These are phyloP conservation scores for Pseudonitzschia multistriata DNA, from an alignment of 108 stramenopile genomes.

Conservation along the genomic window DNA sequence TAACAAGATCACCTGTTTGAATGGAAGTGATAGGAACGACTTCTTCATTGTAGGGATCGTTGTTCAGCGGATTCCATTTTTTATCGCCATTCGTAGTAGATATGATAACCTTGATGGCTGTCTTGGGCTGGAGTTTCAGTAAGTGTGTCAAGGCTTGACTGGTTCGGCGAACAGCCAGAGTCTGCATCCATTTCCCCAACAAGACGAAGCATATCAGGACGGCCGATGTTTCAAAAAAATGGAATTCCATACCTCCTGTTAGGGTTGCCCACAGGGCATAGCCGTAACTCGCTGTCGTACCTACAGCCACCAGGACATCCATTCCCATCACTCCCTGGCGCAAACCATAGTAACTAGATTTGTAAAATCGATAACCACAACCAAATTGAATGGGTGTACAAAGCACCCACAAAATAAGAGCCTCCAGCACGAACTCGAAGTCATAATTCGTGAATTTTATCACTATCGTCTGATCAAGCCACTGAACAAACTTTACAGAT, in stretches of 20 bases:
- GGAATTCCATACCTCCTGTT: constrained; percentile 28
- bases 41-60: constrained; percentile 33
- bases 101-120: constrained; percentile 30
- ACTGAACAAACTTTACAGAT: not conserved
- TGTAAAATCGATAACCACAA: constrained; percentile 84
- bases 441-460: not conserved
- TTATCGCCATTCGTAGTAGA: not conserved
- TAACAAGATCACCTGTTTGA: constrained; percentile 58
- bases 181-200: constrained; percentile 90
- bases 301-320: constrained; percentile 94
- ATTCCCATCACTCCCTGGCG: constrained; percentile 74
- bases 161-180: constrained; percentile 86
- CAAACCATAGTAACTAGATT: constrained; percentile 65
- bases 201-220: constrained; percentile 96
- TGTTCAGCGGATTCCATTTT: constrained; percentile 25
- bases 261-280: constrained; percentile 55
- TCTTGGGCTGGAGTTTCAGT: constrained; percentile 64
- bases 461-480: constrained; percentile 21
- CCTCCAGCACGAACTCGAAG: constrained; percentile 24
- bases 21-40: constrained; percentile 35
- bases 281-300: constrained; percentile 87
- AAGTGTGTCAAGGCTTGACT: constrained; percentile 82
- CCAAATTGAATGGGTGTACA: constrained; percentile 91
- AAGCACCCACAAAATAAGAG: constrained; percentile 47
- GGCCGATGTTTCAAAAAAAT: constrained; percentile 92